Conservation (phyloP, 2,329 filamentous ascomycete genomes). For the Beauveria medogensis region DNA sequence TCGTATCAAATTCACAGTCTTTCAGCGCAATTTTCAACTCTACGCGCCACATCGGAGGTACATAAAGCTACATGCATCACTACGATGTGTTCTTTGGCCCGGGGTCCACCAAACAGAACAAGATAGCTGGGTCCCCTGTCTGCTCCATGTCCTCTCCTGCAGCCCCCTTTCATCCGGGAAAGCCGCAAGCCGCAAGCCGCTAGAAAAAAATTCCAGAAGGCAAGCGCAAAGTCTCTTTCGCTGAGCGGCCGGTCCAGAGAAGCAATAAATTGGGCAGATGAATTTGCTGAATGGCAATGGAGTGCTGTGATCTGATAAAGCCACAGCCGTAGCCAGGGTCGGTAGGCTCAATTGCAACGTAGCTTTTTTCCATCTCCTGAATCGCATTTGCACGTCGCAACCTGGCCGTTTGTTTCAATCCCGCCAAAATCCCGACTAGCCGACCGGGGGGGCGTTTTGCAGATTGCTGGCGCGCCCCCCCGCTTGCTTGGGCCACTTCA, state of each 20-base stretch:
- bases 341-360: neutral
- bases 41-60: slow-evolving; percentile 10
- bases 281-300: neutral
- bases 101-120: slow-evolving; percentile 2
- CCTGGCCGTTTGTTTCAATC: neutral
- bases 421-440: slow-evolving; percentile 3
- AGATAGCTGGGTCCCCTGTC: neutral
- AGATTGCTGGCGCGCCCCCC: neutral
- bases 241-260: neutral
- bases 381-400: neutral
- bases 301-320: neutral
- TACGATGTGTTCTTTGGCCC: neutral
- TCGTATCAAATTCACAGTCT: neutral
- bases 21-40: neutral
- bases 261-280: neutral
- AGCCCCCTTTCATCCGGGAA: slow-evolving; percentile 1
- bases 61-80: neutral
- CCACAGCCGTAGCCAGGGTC: neutral
- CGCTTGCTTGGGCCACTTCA: neutral
- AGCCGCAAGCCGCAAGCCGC: neutral
- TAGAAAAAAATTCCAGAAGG: neutral
- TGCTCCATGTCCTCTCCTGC: neutral
- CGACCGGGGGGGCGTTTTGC: neutral
- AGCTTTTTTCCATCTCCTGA: neutral
- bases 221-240: neutral